Evolutionary conservation across 371 early-diverging fungal genomes (phyloP).

Genomic region (Mucor saturninus): DNA sequence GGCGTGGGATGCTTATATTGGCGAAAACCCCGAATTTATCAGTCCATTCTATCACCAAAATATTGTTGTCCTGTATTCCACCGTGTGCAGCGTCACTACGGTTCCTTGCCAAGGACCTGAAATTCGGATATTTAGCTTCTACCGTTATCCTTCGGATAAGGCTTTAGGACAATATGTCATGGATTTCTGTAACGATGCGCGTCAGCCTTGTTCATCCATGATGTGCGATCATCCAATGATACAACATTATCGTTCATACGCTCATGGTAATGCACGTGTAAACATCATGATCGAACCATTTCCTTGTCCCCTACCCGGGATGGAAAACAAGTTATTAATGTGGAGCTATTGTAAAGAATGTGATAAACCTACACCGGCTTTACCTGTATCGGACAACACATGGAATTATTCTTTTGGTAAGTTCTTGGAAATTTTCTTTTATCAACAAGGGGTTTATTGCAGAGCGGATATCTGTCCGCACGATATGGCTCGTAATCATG

Average conservation of each 20-base stretch:
- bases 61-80: slow-evolving; percentile 77
- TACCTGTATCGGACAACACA: slow-evolving; percentile 87
- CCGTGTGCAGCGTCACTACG: slow-evolving; percentile 66
- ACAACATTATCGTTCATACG: slow-evolving; percentile 86
- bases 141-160: slow-evolving; percentile 76
- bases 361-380: slow-evolving; percentile 69
- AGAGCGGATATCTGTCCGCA: slow-evolving; percentile 86
- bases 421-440: slow-evolving; percentile 90
- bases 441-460: slow-evolving; percentile 72
- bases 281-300: slow-evolving; percentile 79
- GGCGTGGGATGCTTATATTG: slow-evolving; percentile 63
- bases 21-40: slow-evolving; percentile 62
- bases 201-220: slow-evolving; percentile 68
- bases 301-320: slow-evolving; percentile 68
- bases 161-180: slow-evolving; percentile 91
- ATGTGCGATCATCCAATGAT: slow-evolving; percentile 78
- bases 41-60: slow-evolving; percentile 79
- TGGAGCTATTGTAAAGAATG: slow-evolving; percentile 90
- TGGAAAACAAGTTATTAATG: slow-evolving; percentile 86
- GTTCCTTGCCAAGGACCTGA: slow-evolving; percentile 83
- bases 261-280: slow-evolving; percentile 82
- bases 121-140: slow-evolving; percentile 83
- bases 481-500: slow-evolving; percentile 80
- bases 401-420: slow-evolving; percentile 97
- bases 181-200: slow-evolving; percentile 76